These are phyloP conservation scores for Hyaloraphidium curvatum DNA, from an alignment of 192 early-diverging fungal genomes.

Conservation along the genomic window DNA sequence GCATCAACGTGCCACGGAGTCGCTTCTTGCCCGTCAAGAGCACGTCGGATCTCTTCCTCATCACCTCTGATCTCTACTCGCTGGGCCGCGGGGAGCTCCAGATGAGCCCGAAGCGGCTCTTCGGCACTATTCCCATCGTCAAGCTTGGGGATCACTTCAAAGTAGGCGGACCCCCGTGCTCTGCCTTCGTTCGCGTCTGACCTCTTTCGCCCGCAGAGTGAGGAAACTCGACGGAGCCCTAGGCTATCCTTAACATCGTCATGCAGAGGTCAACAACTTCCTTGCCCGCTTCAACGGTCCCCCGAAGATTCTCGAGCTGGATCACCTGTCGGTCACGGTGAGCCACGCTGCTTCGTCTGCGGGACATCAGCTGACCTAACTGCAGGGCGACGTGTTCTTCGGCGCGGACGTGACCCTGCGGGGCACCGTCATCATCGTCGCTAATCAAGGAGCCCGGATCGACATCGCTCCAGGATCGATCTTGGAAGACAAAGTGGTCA, in stretches of 20 bases:
- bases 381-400: conserved; percentile 97
- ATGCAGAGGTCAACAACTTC: conserved; percentile 57
- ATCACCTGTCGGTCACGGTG: conserved; percentile 96
- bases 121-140: conserved; percentile 78
- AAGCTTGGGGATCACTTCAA: conserved; percentile 98
- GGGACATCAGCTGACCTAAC: too few species aligned
- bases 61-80: conserved; percentile 86
- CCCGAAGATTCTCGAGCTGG: conserved; percentile 90
- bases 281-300: conserved; percentile 73
- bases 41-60: conserved; percentile 89
- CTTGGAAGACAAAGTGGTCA: conserved; percentile 96
- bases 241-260: too few species aligned
- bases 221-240: too few species aligned
- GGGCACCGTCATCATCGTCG: conserved; percentile 96
- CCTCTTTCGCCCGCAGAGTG: too few species aligned
- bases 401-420: conserved; percentile 73
- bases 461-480: conserved; percentile 88
- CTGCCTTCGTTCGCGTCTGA: too few species aligned
- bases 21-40: conserved; percentile 98
- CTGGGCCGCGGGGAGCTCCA: conserved; percentile 80
- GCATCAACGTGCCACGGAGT: conserved; percentile 92
- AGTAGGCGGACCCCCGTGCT: too few species aligned
- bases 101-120: conserved; percentile 84
- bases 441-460: conserved; percentile 91
- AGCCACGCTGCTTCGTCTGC: too few species aligned